These are phyloP conservation scores for Chimonanthus salicifolius DNA, from an alignment of 164 flowering plant species.

Conservation along the genomic window DNA sequence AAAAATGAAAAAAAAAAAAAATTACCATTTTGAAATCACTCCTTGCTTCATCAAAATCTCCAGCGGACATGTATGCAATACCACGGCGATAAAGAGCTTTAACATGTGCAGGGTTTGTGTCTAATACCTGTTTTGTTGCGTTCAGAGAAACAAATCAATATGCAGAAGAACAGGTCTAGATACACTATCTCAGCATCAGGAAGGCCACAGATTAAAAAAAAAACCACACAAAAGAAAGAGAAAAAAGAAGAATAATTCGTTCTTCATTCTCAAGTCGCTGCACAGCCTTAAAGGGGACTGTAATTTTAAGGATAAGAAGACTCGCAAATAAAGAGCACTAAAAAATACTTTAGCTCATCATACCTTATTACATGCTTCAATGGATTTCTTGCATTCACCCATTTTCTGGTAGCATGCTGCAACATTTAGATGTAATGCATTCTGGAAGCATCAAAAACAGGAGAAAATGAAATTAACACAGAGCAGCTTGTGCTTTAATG, in stretches of 20 bases:
- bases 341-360: background rate
- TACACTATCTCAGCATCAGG: background rate
- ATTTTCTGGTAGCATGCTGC: slow-evolving; percentile 92
- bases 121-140: slow-evolving; percentile 62
- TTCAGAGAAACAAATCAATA: background rate
- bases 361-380: slow-evolving; percentile 94
- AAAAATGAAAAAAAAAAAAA: background rate
- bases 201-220: background rate
- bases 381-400: slow-evolving; percentile 86
- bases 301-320: background rate
- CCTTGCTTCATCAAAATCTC: slow-evolving; percentile 93
- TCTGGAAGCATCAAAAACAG: slow-evolving; percentile 43
- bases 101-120: slow-evolving; percentile 72
- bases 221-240: background rate
- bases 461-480: background rate
- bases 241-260: background rate
- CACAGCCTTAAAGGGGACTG: background rate
- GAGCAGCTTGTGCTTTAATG: background rate
- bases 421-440: slow-evolving; percentile 75
- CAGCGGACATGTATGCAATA: slow-evolving; percentile 85
- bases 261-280: background rate
- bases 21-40: slow-evolving; percentile 66
- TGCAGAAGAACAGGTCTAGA: background rate
- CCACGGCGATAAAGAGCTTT: slow-evolving; percentile 98
- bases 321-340: background rate